These are phyloP conservation scores for Chlorella sp. DNA, from an alignment of 139 green algal genomes.

Conservation along the genomic window DNA sequence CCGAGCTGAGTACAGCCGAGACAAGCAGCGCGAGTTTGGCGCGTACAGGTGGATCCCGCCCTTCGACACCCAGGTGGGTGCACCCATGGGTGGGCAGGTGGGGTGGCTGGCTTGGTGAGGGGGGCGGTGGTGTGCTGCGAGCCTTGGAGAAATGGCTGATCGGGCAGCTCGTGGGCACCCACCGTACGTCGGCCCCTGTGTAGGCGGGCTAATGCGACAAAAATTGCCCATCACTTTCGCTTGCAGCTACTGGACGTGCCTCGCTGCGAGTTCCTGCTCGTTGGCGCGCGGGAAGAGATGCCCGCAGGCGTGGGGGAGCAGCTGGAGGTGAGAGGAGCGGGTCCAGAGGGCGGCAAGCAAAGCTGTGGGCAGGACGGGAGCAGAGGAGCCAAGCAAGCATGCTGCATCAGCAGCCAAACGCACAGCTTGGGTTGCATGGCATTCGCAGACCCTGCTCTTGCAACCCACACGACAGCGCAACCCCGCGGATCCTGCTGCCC, in stretches of 20 bases:
- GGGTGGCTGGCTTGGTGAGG: background rate
- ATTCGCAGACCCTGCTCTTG: background rate
- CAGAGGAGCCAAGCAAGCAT: background rate
- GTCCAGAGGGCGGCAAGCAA: background rate
- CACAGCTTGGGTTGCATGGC: background rate
- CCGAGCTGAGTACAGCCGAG: constrained; percentile 43
- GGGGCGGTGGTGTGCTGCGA: background rate
- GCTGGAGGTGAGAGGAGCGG: background rate
- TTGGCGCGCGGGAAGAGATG: constrained; percentile 18
- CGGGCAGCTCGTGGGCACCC: background rate
- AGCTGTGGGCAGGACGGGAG: background rate
- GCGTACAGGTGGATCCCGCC: constrained; percentile 50
- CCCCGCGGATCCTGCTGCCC: background rate
- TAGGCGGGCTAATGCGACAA: too few species aligned
- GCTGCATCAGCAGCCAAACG: too few species aligned
- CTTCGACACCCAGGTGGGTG: constrained; percentile 24
- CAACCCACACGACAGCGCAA: background rate
- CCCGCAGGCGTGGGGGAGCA: background rate
- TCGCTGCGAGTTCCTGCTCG: constrained; percentile 52
- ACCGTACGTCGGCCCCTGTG: too few species aligned
- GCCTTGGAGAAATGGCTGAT: background rate
- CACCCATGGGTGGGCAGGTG: background rate
- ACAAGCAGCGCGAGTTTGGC: constrained; percentile 52
- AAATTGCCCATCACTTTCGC: too few species aligned
- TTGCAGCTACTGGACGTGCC: constrained; percentile 40